Conservation (phyloP, 352 stramenopile genomes). For the Phytophthora citrophthora region DNA sequence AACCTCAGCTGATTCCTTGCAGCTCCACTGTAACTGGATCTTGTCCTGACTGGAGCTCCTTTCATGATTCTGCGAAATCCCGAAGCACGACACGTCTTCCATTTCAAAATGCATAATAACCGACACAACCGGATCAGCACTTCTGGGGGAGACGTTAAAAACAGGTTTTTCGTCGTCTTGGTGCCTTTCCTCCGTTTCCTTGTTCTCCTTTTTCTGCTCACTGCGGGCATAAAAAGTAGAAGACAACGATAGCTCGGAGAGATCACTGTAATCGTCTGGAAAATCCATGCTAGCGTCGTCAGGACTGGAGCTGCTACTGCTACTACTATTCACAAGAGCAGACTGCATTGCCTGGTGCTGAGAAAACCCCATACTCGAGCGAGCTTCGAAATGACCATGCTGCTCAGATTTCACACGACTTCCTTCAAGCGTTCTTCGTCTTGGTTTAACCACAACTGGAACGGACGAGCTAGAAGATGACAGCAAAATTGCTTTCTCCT, state of each 20-base stretch:
- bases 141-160: slow-evolving; percentile 12
- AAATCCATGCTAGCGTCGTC: slow-evolving; percentile 19
- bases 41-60: slow-evolving; percentile 2
- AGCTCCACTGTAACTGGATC: slow-evolving; percentile 47
- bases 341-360: slow-evolving; percentile 4
- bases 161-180: slow-evolving; percentile 13
- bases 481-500: slow-evolving; percentile 13
- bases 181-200: not conserved
- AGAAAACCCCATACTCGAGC: slow-evolving; percentile 13
- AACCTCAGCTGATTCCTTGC: slow-evolving; percentile 52
- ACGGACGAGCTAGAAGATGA: slow-evolving; percentile 26
- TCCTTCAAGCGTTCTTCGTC: slow-evolving; percentile 7
- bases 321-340: slow-evolving; percentile 16
- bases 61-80: slow-evolving; percentile 17
- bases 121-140: slow-evolving; percentile 27
- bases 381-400: not conserved
- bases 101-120: slow-evolving; percentile 58
- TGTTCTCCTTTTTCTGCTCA: slow-evolving; percentile 3
- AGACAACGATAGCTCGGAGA: slow-evolving; percentile 29
- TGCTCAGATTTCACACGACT: slow-evolving; percentile 15
- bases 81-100: slow-evolving; percentile 48
- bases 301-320: slow-evolving; percentile 32
- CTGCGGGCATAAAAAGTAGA: slow-evolving; percentile 3
- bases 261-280: slow-evolving; percentile 29
- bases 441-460: slow-evolving; percentile 2